phyloP scores from a whole-genome alignment of 75 land plant species.

The Chamaecyparis obtusa region DNA sequence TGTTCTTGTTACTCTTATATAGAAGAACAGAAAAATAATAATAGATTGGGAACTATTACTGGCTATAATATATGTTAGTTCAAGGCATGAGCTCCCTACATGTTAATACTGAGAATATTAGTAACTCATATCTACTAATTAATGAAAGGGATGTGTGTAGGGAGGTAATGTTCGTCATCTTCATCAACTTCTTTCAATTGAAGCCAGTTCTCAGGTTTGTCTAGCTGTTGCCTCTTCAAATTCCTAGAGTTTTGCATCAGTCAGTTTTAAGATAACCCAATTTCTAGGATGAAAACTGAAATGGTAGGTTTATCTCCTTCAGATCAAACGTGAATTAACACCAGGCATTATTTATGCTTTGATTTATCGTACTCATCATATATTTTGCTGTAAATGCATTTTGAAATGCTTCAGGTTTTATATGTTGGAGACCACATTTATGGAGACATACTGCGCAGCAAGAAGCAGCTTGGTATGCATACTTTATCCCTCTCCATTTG shows the following conservation, averaged over 20 bases:
- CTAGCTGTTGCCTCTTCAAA: background rate
- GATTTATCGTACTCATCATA: background rate
- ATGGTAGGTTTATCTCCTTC: background rate
- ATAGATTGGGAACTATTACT: background rate
- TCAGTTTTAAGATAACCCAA: background rate
- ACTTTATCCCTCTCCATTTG: background rate
- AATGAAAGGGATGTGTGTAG: conserved; percentile 30
- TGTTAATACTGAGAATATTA: conserved; percentile 3
- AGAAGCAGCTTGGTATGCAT: conserved; percentile 87
- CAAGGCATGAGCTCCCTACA: background rate
- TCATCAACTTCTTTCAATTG: conserved; percentile 85
- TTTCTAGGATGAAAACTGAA: background rate
- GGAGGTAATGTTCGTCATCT: conserved; percentile 97
- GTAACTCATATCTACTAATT: background rate
- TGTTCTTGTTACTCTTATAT: background rate
- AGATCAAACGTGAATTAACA: background rate
- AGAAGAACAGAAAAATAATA: background rate
- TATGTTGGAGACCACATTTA: conserved; percentile 99
- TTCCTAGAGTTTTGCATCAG: background rate
- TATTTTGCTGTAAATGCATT: background rate
- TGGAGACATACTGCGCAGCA: conserved; percentile 98
- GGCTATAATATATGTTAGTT: conserved; percentile 2
- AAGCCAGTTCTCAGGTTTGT: conserved; percentile 89
- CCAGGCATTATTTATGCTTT: background rate
- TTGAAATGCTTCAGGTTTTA: conserved; percentile 58